Base-by-base conservation (phyloP, 2,329 filamentous ascomycete genomes). In the Paradendryphiella salina region DNA sequence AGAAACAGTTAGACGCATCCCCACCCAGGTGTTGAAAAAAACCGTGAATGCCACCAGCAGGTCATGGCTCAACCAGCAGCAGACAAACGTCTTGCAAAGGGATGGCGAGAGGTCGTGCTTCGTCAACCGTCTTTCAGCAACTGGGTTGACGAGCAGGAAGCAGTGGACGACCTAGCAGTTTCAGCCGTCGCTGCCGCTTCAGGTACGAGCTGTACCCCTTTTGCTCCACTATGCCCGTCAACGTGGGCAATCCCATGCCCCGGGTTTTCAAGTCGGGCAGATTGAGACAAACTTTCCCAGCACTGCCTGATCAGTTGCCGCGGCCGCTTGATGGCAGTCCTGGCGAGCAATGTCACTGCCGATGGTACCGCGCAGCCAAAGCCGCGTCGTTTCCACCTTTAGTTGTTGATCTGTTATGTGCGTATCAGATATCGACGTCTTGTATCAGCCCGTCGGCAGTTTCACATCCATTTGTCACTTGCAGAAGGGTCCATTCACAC, bases 371-470 rank as follows among this genome's bases (percentile, higher is more conserved):
- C 37, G 18, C 32, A 43, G 28, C 44, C 44, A 33, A 48, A 29
- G 23, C 32, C 41, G 26, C 26, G 14, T 48, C 28, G 32, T 51
- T 42, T 46, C 37, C 49, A 44, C 38, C 20, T 42, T 38, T 42
- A 31, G 26, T 28, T 10, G 49, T 38, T 52, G 66, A 68, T 72
- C 67, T 62, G 49, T 66, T 63, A 59, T 61, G 57, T 57, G 52
- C 63, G 67, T 66, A 54, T 70, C 67, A 70, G 66, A 69, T 61
- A 58, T 54, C 23, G 50, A 52, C 54, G 41, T 43, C 54, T 51
- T 52, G 70, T 73, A 63, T 71, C 69, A 72, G 61, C 59, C 28
- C 57, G 46, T 53, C 65, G 60, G 60, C 50, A 66, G 69, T 73
- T 72, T 71, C 70, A 71, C 49, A 56, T 66, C 54, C 38, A 65